phyloP scores from a whole-genome alignment of 495 filamentous ascomycete genomes.

The Bacidia rubella region DNA sequence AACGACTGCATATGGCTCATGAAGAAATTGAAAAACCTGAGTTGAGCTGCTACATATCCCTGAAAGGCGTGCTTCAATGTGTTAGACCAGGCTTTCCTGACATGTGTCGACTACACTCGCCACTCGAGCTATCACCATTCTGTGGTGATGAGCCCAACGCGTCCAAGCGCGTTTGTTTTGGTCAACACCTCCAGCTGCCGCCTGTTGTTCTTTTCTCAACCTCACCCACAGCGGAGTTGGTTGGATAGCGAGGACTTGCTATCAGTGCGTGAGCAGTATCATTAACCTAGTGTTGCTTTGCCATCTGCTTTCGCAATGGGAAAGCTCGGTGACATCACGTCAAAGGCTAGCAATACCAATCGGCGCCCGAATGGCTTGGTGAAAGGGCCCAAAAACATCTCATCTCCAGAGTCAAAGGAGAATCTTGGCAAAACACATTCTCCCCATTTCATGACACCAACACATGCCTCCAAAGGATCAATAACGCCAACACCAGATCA shows the following conservation, averaged over 20 bases:
- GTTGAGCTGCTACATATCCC: too few species aligned
- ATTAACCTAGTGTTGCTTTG: neutral
- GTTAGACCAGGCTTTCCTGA: too few species aligned
- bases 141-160: neutral
- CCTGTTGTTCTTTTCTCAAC: too few species aligned
- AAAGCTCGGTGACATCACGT: slow-evolving; percentile 17
- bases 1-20: neutral
- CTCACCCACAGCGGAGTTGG: too few species aligned
- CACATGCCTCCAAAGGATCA: slow-evolving; percentile 12
- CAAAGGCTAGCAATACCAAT: slow-evolving; percentile 14
- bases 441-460: slow-evolving; percentile 21
- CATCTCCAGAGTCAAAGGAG: slow-evolving; percentile 9
- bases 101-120: neutral
- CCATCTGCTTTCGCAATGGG: slow-evolving; percentile 12
- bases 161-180: neutral
- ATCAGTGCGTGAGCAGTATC: neutral
- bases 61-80: too few species aligned
- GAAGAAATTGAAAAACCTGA: neutral
- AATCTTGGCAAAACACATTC: slow-evolving; percentile 5
- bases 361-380: slow-evolving; percentile 6
- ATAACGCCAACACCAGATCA: neutral
- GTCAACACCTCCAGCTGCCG: too few species aligned
- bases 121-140: neutral
- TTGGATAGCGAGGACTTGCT: too few species aligned
- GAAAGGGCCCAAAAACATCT: slow-evolving; percentile 8